Evolutionary conservation across 1,139 yeast species (phyloP).

Genomic region (Magnusiomyces clavatus): DNA sequence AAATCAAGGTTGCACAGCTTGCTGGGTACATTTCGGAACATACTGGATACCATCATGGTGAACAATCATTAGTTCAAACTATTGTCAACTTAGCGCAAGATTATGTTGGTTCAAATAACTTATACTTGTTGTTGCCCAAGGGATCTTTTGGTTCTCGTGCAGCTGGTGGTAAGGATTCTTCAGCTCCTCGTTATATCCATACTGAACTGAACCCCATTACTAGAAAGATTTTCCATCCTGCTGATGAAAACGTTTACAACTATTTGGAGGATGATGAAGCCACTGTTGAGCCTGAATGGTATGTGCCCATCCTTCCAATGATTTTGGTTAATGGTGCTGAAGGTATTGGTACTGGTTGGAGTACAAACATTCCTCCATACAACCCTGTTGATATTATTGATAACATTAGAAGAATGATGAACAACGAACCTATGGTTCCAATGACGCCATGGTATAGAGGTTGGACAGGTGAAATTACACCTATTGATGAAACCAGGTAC

Average conservation of each 20-base stretch:
- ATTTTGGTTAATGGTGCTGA: slow-evolving; percentile 90
- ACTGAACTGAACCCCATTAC: slow-evolving; percentile 79
- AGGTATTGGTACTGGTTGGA: slow-evolving; percentile 99
- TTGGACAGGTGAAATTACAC: slow-evolving; percentile 80
- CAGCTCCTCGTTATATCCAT: slow-evolving; percentile 96
- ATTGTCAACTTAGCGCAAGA: slow-evolving; percentile 93
- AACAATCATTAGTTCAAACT: slow-evolving; percentile 76
- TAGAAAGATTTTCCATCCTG: slow-evolving; percentile 63
- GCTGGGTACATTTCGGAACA: slow-evolving; percentile 86
- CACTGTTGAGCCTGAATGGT: slow-evolving; percentile 95
- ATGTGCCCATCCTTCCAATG: slow-evolving; percentile 88
- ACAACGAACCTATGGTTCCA: slow-evolving; percentile 58
- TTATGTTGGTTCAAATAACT: slow-evolving; percentile 86
- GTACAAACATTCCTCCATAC: slow-evolving; percentile 84
- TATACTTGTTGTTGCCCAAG: slow-evolving; percentile 77
- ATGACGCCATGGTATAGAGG: slow-evolving; percentile 96
- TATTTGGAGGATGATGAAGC: slow-evolving; percentile 91
- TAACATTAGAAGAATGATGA: slow-evolving; percentile 67
- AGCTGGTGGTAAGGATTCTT: slow-evolving; percentile 95
- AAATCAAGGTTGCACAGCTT: slow-evolving; percentile 84
- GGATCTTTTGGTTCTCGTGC: slow-evolving; percentile 98
- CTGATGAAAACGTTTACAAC: slow-evolving; percentile 69
- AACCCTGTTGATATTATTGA: slow-evolving; percentile 78
- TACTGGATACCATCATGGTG: slow-evolving; percentile 96
- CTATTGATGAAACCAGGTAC: slow-evolving; percentile 52